These are phyloP conservation scores for Isatis tinctoria DNA, from an alignment of 345 rosid species.

Conservation along the genomic window DNA sequence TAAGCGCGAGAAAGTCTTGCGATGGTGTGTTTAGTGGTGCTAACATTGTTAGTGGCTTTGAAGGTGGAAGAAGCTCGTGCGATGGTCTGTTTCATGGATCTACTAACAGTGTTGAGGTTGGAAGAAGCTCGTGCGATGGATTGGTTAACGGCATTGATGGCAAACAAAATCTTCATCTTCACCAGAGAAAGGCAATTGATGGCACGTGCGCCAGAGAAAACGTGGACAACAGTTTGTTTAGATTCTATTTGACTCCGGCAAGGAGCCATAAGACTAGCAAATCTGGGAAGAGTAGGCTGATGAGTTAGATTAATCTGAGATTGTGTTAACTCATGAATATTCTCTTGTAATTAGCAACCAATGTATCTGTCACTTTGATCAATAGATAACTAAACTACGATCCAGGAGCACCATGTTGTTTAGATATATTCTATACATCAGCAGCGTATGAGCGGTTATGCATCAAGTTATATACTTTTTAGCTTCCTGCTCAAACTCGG, in stretches of 20 bases:
- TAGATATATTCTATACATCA: too few species aligned
- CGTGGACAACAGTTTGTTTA: constrained; percentile 51
- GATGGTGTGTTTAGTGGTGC: constrained; percentile 34
- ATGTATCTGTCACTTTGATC: constrained; percentile 14
- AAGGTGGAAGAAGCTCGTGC: constrained; percentile 37
- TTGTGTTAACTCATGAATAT: not conserved
- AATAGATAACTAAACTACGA: not conserved
- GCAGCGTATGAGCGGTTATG: too few species aligned
- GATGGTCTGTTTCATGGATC: constrained; percentile 39
- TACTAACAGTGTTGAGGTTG: constrained; percentile 20
- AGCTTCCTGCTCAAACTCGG: not conserved
- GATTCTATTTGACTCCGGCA: constrained; percentile 63
- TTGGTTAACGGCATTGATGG: constrained; percentile 30
- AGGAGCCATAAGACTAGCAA: constrained; percentile 54
- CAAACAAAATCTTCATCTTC: constrained; percentile 8
- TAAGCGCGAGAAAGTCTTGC: constrained; percentile 50
- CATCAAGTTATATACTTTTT: too few species aligned
- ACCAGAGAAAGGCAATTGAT: constrained; percentile 4
- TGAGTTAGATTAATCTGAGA: constrained; percentile 26
- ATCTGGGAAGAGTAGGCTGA: constrained; percentile 54
- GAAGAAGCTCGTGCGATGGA: constrained; percentile 22
- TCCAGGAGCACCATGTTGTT: too few species aligned
- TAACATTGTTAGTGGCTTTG: constrained; percentile 11
- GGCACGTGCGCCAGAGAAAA: constrained; percentile 41
- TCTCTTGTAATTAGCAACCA: constrained; percentile 24